These are phyloP conservation scores for Cordia subcordata DNA, from an alignment of 257 asterid species.

Conservation along the genomic window DNA sequence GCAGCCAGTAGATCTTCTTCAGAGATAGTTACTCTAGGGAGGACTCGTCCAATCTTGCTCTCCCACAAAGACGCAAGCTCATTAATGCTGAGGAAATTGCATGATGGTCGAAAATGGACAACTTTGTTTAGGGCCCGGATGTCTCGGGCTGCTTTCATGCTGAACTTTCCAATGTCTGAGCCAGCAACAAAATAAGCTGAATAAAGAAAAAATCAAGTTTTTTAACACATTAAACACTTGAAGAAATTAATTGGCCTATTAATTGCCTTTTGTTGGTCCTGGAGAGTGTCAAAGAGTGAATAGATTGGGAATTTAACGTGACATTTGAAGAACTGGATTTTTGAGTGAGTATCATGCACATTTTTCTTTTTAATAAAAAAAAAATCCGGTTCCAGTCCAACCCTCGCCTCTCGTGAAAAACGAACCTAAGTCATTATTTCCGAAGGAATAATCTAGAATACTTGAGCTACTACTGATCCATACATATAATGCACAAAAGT, in stretches of 20 bases:
- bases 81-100: conserved; percentile 28
- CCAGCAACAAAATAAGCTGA: conserved; percentile 37
- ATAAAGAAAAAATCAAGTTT: not conserved
- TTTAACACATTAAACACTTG: not conserved
- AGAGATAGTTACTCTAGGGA: conserved; percentile 24
- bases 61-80: conserved; percentile 37
- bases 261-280: too few relatives aligned
- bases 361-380: too few relatives aligned
- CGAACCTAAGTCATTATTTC: too few relatives aligned
- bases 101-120: conserved; percentile 32
- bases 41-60: conserved; percentile 26
- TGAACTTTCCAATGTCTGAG: conserved; percentile 26
- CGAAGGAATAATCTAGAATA: too few relatives aligned
- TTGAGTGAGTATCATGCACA: too few relatives aligned
- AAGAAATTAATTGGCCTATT: not conserved
- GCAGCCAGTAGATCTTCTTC: conserved; percentile 26
- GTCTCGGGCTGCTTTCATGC: conserved; percentile 25
- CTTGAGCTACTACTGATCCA: too few relatives aligned
- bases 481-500: too few relatives aligned
- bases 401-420: too few relatives aligned
- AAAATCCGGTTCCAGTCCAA: too few relatives aligned
- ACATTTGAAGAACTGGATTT: too few relatives aligned
- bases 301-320: too few relatives aligned
- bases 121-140: conserved; percentile 17
- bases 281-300: too few relatives aligned